These are phyloP conservation scores for Candida khao-thaluensis DNA, from an alignment of 805 yeast genomes.

Conservation along the genomic window DNA sequence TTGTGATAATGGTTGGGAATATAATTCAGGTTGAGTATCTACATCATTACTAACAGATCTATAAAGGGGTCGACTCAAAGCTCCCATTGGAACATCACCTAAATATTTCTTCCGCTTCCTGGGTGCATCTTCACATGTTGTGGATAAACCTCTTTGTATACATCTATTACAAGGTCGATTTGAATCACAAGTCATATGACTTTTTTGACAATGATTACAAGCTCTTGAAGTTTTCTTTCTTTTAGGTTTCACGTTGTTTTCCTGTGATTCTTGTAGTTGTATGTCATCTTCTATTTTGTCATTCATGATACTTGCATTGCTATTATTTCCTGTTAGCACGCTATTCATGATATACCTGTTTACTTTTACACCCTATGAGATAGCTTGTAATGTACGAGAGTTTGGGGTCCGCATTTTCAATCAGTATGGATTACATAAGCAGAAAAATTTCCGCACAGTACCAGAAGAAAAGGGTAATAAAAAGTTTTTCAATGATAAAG, in stretches of 20 bases:
- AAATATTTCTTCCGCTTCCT: constrained; percentile 82
- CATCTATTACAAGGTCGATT: constrained; percentile 83
- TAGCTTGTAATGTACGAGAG: too few relatives aligned
- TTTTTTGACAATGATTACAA: constrained; percentile 84
- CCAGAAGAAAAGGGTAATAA: too few relatives aligned
- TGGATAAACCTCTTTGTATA: constrained; percentile 60
- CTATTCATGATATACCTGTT: too few relatives aligned
- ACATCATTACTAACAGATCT: constrained; percentile 3
- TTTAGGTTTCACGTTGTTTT: constrained; percentile 19
- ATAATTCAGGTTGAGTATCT: neutral
- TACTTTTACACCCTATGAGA: too few relatives aligned
- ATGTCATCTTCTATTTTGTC: too few relatives aligned
- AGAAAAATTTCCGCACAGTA: too few relatives aligned
- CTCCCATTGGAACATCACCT: constrained; percentile 49
- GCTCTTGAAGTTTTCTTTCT: constrained; percentile 78
- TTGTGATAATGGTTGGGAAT: neutral
- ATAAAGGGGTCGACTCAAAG: constrained; percentile 10
- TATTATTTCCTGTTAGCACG: neutral
- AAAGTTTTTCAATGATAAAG: constrained; percentile 11
- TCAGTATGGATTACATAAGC: too few relatives aligned
- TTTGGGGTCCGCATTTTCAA: too few relatives aligned
- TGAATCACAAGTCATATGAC: constrained; percentile 90
- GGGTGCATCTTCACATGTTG: constrained; percentile 84
- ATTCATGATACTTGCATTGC: neutral
- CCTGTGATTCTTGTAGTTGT: too few relatives aligned